These are phyloP conservation scores for Cryptococcus sp. DNA, from an alignment of 1,284 basidiomycete species.

Conservation along the genomic window DNA sequence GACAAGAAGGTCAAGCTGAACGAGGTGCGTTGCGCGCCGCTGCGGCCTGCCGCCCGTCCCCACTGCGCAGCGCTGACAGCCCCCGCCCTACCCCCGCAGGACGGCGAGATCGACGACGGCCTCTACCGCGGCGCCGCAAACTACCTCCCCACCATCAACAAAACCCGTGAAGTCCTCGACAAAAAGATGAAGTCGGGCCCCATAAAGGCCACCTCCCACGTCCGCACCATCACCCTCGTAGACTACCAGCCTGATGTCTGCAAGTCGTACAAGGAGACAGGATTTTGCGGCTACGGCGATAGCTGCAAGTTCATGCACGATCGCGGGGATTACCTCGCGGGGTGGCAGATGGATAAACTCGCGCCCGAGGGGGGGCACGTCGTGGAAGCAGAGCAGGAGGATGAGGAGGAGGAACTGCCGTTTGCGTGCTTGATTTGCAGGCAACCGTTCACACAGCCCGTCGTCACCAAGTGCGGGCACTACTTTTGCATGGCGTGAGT, in stretches of 20 bases:
- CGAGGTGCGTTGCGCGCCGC: slow-evolving; percentile 29
- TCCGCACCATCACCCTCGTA: slow-evolving; percentile 88
- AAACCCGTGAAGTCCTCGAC: slow-evolving; percentile 64
- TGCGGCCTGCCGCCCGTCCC: too few relatives aligned
- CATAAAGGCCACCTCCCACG: slow-evolving; percentile 73
- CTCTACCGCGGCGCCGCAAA: slow-evolving; percentile 79
- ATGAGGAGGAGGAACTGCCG: slow-evolving; percentile 83
- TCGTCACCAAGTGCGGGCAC: slow-evolving; percentile 94
- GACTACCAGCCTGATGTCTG: slow-evolving; percentile 99
- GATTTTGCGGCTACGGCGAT: slow-evolving; percentile 98
- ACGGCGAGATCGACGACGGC: slow-evolving; percentile 67
- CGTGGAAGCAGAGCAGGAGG: slow-evolving; percentile 57
- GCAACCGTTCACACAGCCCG: slow-evolving; percentile 88
- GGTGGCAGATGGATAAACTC: slow-evolving; percentile 87
- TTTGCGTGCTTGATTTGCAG: slow-evolving; percentile 97
- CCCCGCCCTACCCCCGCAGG: slow-evolving; percentile 19
- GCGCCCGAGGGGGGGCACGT: slow-evolving; percentile 25
- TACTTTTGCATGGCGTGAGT: slow-evolving; percentile 81
- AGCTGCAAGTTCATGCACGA: slow-evolving; percentile 96
- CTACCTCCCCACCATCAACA: slow-evolving; percentile 78
- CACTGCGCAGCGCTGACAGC: slow-evolving; percentile 11
- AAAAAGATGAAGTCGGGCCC: slow-evolving; percentile 88
- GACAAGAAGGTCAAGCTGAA: slow-evolving; percentile 44
- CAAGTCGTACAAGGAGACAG: slow-evolving; percentile 99
- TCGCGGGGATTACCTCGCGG: slow-evolving; percentile 75